Percentiles rank a stretch among this genome's conserved stretches.
phyloP scores from a whole-genome alignment of 257 asterid species.

The Capsicum pubescens region DNA sequence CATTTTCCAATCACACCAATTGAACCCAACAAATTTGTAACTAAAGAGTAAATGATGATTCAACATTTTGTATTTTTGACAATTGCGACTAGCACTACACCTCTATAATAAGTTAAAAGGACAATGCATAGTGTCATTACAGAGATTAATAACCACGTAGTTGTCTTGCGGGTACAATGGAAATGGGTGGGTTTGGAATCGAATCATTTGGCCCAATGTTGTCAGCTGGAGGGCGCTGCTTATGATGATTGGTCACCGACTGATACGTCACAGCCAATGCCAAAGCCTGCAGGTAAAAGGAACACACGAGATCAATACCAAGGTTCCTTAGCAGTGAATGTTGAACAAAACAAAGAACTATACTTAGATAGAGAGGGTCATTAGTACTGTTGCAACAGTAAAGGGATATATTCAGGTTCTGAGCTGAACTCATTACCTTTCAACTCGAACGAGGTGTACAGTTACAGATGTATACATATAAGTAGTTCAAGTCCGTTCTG shows the following conservation, averaged over 20 bases:
- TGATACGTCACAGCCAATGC: slow-evolving; percentile 95
- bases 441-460: neutral
- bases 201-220: slow-evolving; percentile 67
- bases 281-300: slow-evolving; percentile 58
- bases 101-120: no score
- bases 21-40: neutral
- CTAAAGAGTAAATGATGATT: neutral
- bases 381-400: no score
- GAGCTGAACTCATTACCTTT: slow-evolving; percentile 5
- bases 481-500: neutral
- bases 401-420: neutral
- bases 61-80: neutral
- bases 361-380: neutral
- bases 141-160: slow-evolving; percentile 35
- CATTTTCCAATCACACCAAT: no score
- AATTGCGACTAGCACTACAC: no score
- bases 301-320: neutral
- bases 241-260: slow-evolving; percentile 71
- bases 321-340: neutral
- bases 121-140: neutral
- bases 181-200: slow-evolving; percentile 55
- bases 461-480: neutral
- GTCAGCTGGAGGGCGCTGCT: slow-evolving; percentile 81
- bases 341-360: neutral
- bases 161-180: slow-evolving; percentile 45